Evolutionary conservation across 495 filamentous ascomycete genomes (phyloP).

Genomic region (Xylaria sp.): DNA sequence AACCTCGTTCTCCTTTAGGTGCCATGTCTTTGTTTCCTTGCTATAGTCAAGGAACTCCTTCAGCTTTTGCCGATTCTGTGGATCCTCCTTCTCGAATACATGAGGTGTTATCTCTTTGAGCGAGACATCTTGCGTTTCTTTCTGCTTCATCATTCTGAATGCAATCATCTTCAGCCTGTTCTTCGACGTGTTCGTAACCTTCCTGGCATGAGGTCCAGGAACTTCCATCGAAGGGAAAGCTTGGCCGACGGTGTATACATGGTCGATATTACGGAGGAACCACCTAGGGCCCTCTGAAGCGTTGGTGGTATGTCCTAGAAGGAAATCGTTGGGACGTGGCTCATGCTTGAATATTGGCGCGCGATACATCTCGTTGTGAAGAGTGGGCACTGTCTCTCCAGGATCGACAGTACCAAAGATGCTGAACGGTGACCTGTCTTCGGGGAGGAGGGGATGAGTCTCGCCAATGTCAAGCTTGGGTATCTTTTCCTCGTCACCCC

Average conservation of each 20-base stretch:
- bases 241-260: constrained; percentile 89
- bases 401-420: constrained; percentile 93
- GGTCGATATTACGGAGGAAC: constrained; percentile 85
- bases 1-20: constrained; percentile 70
- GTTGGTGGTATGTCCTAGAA: constrained; percentile 82
- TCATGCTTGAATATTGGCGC: constrained; percentile 91
- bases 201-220: constrained; percentile 89
- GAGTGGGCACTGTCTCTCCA: constrained; percentile 83
- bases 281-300: constrained; percentile 74
- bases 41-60: constrained; percentile 93
- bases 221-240: constrained; percentile 90
- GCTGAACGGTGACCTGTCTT: constrained; percentile 94
- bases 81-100: constrained; percentile 87
- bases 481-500: constrained; percentile 68
- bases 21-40: constrained; percentile 85
- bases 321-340: constrained; percentile 79
- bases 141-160: constrained; percentile 81
- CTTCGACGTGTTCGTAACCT: constrained; percentile 93
- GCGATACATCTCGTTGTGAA: constrained; percentile 95
- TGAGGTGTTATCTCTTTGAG: constrained; percentile 85
- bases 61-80: constrained; percentile 94
- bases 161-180: constrained; percentile 95
- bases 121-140: constrained; percentile 68
- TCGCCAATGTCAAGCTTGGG: constrained; percentile 74
- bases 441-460: constrained; percentile 80